A percentile compares a stretch with the other conserved stretches of the same genome.
phyloP scores from a whole-genome alignment of 345 rosid species.

The Corchorus capsularis region DNA sequence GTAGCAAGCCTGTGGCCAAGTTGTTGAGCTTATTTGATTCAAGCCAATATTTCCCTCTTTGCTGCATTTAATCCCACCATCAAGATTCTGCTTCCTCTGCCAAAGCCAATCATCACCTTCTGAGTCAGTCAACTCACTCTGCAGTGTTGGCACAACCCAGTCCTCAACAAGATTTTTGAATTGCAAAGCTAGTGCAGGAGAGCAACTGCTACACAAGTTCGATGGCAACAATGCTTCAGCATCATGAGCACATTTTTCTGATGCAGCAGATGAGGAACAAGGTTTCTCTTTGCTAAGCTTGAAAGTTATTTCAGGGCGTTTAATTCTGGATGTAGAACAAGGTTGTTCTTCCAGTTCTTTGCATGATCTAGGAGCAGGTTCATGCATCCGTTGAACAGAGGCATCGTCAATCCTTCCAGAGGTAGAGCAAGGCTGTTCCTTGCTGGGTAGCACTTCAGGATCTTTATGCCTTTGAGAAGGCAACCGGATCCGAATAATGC shows the following conservation, averaged over 20 bases:
- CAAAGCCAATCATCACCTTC: conserved; percentile 62
- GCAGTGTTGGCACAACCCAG: conserved; percentile 42
- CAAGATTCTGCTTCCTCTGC: conserved; percentile 15
- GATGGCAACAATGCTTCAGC: background rate
- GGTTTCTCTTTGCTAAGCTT: conserved; percentile 19
- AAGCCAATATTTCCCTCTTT: conserved; percentile 6
- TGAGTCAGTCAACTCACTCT: background rate
- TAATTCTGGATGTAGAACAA: conserved; percentile 12
- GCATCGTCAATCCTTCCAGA: conserved; percentile 20
- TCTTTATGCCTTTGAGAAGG: conserved; percentile 62
- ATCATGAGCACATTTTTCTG: background rate
- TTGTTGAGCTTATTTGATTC: background rate
- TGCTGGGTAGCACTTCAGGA: conserved; percentile 45
- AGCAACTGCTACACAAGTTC: conserved; percentile 12
- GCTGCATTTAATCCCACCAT: conserved; percentile 1
- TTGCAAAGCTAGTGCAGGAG: conserved; percentile 14
- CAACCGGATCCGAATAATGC: conserved; percentile 71
- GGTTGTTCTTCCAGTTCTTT: conserved; percentile 14
- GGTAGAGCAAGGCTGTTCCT: conserved; percentile 33
- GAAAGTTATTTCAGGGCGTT: background rate
- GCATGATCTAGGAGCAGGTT: background rate
- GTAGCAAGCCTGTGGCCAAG: conserved; percentile 46
- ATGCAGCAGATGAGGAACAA: background rate
- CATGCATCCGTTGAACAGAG: background rate
- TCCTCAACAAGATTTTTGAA: conserved; percentile 44